phyloP scores from a whole-genome alignment of 208 protist species.

The Leishmania turanica region DNA sequence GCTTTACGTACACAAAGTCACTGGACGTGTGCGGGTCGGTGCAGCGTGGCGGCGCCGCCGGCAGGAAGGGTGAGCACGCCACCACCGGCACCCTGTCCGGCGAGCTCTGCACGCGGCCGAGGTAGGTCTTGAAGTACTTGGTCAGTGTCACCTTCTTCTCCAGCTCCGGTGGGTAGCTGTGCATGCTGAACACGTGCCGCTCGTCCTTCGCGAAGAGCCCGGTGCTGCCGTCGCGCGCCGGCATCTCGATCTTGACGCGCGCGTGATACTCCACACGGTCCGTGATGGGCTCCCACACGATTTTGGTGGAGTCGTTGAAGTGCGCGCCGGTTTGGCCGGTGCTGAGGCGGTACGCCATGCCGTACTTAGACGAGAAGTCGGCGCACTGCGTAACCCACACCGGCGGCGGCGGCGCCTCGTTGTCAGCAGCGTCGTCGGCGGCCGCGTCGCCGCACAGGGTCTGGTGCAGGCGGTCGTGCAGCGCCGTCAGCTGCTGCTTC shows the following conservation, averaged over 20 bases:
- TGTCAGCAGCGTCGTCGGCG: slow-evolving; percentile 8
- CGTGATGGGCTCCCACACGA: slow-evolving; percentile 87
- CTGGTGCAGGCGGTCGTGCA: slow-evolving; percentile 74
- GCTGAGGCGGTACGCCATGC: slow-evolving; percentile 95
- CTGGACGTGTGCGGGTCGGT: slow-evolving; percentile 56
- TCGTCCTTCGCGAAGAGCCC: slow-evolving; percentile 74
- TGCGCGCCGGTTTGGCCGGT: slow-evolving; percentile 95
- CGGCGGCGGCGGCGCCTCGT: slow-evolving; percentile 33
- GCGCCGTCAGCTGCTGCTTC: slow-evolving; percentile 53
- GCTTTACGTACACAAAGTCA: slow-evolving; percentile 95
- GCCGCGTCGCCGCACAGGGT: slow-evolving; percentile 45
- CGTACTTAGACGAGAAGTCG: slow-evolving; percentile 98
- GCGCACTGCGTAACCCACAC: slow-evolving; percentile 94
- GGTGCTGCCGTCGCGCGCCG: slow-evolving; percentile 26
- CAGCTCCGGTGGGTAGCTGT: slow-evolving; percentile 77
- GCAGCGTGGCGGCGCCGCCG: slow-evolving; percentile 31
- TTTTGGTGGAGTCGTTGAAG: slow-evolving; percentile 98
- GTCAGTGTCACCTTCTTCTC: slow-evolving; percentile 97
- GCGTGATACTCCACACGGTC: slow-evolving; percentile 84
- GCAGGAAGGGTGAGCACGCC: slow-evolving; percentile 53
- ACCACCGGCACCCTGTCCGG: slow-evolving; percentile 68
- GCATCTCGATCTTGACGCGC: slow-evolving; percentile 61
- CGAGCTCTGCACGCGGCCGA: slow-evolving; percentile 44
- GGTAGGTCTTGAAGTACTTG: slow-evolving; percentile 95
- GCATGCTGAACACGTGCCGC: slow-evolving; percentile 73